phyloP scores from a whole-genome alignment of 2,329 filamentous ascomycete species.

The Colletotrichum sp. region DNA sequence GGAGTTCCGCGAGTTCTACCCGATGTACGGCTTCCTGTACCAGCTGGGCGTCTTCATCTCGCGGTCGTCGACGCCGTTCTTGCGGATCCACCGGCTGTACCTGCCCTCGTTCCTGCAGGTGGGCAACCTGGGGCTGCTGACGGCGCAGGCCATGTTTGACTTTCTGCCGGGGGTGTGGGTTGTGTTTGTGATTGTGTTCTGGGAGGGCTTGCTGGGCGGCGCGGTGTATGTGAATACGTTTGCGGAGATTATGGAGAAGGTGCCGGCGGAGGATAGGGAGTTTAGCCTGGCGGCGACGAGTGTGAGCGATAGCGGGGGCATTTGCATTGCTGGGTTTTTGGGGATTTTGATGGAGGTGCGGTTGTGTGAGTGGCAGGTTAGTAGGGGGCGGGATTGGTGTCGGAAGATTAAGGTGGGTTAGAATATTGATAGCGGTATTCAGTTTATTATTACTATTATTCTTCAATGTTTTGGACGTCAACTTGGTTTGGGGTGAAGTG shows the following conservation, averaged over 20 bases:
- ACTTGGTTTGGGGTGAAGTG: not conserved
- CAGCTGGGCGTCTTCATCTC: conserved; percentile 96
- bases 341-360: conserved; percentile 83
- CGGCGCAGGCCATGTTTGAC: conserved; percentile 76
- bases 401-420: conserved; percentile 53
- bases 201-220: conserved; percentile 92
- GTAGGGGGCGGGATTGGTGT: conserved; percentile 79
- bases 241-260: conserved; percentile 87
- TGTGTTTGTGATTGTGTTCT: conserved; percentile 86
- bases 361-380: conserved; percentile 84
- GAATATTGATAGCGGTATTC: not conserved
- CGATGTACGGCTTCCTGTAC: conserved; percentile 93
- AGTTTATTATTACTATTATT: not conserved
- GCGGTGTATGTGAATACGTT: conserved; percentile 97
- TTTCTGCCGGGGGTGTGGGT: conserved; percentile 87
- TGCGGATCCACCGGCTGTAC: conserved; percentile 83
- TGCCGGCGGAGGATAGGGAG: conserved; percentile 80
- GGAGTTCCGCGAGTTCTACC: conserved; percentile 88
- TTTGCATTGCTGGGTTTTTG: conserved; percentile 85
- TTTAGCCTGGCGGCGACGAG: conserved; percentile 90
- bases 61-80: conserved; percentile 86
- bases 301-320: conserved; percentile 90
- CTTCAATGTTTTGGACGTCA: not conserved
- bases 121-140: conserved; percentile 76
- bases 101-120: conserved; percentile 83